Percentiles rank a stretch among this genome's conserved stretches.
Evolutionary conservation across 345 rosid genomes (phyloP).

Genomic region (Limnanthes douglasii): DNA sequence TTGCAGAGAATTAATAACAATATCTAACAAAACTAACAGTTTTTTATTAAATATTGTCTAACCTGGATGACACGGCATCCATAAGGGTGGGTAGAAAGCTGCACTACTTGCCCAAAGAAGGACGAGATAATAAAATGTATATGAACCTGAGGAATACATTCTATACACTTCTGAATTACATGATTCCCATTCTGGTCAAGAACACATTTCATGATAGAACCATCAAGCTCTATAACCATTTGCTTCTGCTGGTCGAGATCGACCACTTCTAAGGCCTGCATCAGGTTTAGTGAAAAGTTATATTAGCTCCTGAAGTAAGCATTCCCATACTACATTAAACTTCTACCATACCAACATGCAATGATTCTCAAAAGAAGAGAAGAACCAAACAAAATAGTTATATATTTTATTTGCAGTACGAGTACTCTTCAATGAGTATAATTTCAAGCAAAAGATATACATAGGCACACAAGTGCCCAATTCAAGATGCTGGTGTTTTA

Average conservation of each 20-base stretch:
- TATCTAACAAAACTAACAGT: slow-evolving; percentile 2
- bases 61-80: slow-evolving; percentile 99
- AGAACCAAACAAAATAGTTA: too few relatives aligned
- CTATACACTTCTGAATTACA: slow-evolving; percentile 94
- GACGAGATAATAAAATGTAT: slow-evolving; percentile 75
- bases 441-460: background rate
- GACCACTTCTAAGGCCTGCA: slow-evolving; percentile 85
- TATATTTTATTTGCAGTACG: too few relatives aligned
- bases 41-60: slow-evolving; percentile 3
- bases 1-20: background rate
- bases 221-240: slow-evolving; percentile 85
- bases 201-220: slow-evolving; percentile 81
- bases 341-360: background rate
- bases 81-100: slow-evolving; percentile 89
- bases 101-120: slow-evolving; percentile 75
- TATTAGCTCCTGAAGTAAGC: slow-evolving; percentile 1
- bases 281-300: slow-evolving; percentile 3
- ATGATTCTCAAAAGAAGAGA: background rate
- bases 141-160: slow-evolving; percentile 68
- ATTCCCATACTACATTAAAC: background rate
- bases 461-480: slow-evolving; percentile 5
- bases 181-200: slow-evolving; percentile 98
- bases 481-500: too few relatives aligned
- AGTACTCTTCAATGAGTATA: too few relatives aligned
- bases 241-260: slow-evolving; percentile 52